These are phyloP conservation scores for Nicotiana benthamiana DNA, from an alignment of 257 asterid genomes.

Conservation along the genomic window DNA sequence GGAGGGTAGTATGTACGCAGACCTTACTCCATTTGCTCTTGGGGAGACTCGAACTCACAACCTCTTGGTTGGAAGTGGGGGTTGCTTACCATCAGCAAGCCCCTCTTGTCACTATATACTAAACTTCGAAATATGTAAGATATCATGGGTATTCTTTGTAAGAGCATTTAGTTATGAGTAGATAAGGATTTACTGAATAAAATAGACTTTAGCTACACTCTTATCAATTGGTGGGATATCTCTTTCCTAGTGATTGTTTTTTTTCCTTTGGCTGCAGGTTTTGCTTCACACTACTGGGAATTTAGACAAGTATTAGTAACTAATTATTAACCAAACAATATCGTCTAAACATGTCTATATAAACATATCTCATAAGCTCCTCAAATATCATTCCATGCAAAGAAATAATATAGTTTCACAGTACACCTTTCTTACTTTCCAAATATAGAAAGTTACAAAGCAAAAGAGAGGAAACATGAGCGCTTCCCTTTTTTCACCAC, in stretches of 20 bases:
- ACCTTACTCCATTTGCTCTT: too few species aligned
- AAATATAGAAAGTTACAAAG: background rate
- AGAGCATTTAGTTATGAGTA: background rate
- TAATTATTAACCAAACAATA: background rate
- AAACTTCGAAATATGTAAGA: background rate
- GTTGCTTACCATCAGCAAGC: too few species aligned
- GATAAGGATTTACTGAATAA: background rate
- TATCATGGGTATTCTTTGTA: background rate
- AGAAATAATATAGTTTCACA: background rate
- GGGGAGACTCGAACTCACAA: too few species aligned
- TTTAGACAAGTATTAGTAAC: background rate
- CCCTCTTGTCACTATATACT: too few species aligned
- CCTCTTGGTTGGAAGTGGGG: too few species aligned
- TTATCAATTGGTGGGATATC: background rate
- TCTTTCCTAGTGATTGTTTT: background rate
- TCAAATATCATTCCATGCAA: background rate
- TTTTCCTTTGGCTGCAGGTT: background rate
- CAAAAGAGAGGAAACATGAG: slow-evolving; percentile 6
- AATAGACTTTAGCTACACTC: slow-evolving; percentile 5
- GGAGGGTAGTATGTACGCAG: too few species aligned
- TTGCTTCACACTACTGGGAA: background rate
- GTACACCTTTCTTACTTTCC: background rate
- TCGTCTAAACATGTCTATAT: background rate
- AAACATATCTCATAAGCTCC: background rate
- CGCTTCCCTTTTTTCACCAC: background rate